phyloP scores from a whole-genome alignment of 176 grass and related monocot genomes.

The bread wheat (Triticum aestivum) region IWGSC_CS_RefSeq_v2.1 NC_057794.1:518758821-518759320 shows the following conservation, averaged over 20 bases:
- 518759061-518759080: slow-evolving; percentile 83
- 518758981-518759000: slow-evolving; percentile 32
- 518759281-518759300: slow-evolving; percentile 47
- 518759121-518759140: slow-evolving; percentile 77
- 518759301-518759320: background rate
- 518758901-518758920: slow-evolving; percentile 30
- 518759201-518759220: slow-evolving; percentile 52
- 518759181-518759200: slow-evolving; percentile 27
- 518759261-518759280: slow-evolving; percentile 80
- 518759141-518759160: slow-evolving; percentile 69
- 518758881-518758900: slow-evolving; percentile 31
- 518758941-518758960: background rate
- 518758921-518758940: background rate
- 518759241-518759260: slow-evolving; percentile 64
- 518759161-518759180: slow-evolving; percentile 32
- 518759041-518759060: slow-evolving; percentile 63
- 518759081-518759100: slow-evolving; percentile 61
- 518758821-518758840: slow-evolving; percentile 38
- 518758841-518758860: slow-evolving; percentile 44
- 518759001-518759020: slow-evolving; percentile 64
- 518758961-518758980: background rate
- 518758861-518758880: slow-evolving; percentile 38
- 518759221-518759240: slow-evolving; percentile 67
- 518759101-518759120: background rate
- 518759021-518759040: slow-evolving; percentile 46